Evolutionary conservation across 2,329 filamentous ascomycete genomes (phyloP).

Genomic region (Septoria petroselini): DNA sequence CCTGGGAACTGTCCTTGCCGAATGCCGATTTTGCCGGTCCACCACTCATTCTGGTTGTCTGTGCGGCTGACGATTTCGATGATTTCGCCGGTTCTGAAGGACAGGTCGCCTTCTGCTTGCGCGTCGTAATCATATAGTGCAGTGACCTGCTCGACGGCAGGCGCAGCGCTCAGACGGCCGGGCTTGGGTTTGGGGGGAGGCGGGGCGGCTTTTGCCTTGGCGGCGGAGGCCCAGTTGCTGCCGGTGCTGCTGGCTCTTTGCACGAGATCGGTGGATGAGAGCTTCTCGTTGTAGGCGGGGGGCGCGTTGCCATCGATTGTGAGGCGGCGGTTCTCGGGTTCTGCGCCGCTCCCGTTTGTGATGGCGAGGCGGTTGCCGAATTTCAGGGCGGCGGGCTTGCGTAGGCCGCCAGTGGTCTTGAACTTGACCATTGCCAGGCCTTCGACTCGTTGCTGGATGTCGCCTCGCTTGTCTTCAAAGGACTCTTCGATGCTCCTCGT

Average conservation of each 20-base stretch:
- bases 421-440: slow-evolving; percentile 81
- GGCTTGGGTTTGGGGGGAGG: slow-evolving; percentile 62
- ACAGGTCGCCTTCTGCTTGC: slow-evolving; percentile 89
- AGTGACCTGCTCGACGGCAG: slow-evolving; percentile 73
- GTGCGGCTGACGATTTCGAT: slow-evolving; percentile 82
- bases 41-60: slow-evolving; percentile 91
- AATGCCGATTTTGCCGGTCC: slow-evolving; percentile 76
- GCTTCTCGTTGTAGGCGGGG: slow-evolving; percentile 30
- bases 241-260: slow-evolving; percentile 37
- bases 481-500: slow-evolving; percentile 87
- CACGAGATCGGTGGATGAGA: slow-evolving; percentile 21
- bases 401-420: slow-evolving; percentile 74
- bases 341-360: slow-evolving; percentile 31
- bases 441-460: slow-evolving; percentile 82
- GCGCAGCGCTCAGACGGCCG: slow-evolving; percentile 61
- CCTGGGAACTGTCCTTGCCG: slow-evolving; percentile 92
- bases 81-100: slow-evolving; percentile 79
- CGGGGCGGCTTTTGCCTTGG: slow-evolving; percentile 50
- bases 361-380: slow-evolving; percentile 47
- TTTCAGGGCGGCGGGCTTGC: slow-evolving; percentile 48
- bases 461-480: slow-evolving; percentile 82
- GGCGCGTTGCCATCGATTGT: slow-evolving; percentile 29
- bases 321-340: slow-evolving; percentile 31
- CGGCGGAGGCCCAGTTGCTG: slow-evolving; percentile 44
- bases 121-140: slow-evolving; percentile 96